phyloP scores from a whole-genome alignment of 176 grass and related monocot species.

The Raddia distichophylla region DNA sequence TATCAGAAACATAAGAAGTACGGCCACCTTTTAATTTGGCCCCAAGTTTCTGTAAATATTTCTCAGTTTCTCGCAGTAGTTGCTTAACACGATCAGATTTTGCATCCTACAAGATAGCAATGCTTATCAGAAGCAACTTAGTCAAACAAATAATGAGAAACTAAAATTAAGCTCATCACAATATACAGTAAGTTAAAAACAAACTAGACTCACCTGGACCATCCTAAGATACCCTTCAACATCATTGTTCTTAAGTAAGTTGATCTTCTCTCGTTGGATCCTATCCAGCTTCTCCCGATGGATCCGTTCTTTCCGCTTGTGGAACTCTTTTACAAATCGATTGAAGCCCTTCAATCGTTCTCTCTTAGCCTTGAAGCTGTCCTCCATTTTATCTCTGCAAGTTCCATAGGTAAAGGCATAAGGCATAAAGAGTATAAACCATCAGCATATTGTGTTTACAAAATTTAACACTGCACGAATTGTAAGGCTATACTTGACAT shows the following conservation, averaged over 20 bases:
- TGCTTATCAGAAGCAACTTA: constrained; percentile 26
- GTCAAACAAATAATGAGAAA: constrained; percentile 21
- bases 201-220: constrained; percentile 70
- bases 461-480: not conserved
- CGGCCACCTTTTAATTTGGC: constrained; percentile 71
- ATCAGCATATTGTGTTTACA: not conserved
- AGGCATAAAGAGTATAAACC: constrained; percentile 20
- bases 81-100: constrained; percentile 98
- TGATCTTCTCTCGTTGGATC: constrained; percentile 97
- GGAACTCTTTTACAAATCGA: constrained; percentile 88
- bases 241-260: constrained; percentile 99
- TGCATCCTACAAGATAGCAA: constrained; percentile 74
- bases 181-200: constrained; percentile 29
- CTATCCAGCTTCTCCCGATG: constrained; percentile 94
- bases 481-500: not conserved
- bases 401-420: constrained; percentile 19
- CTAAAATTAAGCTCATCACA: constrained; percentile 38
- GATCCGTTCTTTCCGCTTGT: constrained; percentile 95
- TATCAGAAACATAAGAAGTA: constrained; percentile 59
- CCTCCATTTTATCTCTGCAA: constrained; percentile 90
- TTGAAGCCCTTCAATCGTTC: constrained; percentile 90
- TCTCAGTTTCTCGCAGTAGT: constrained; percentile 96
- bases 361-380: constrained; percentile 89
- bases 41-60: constrained; percentile 95
- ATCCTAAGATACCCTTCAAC: constrained; percentile 99